A percentile compares a stretch with the other conserved stretches of the same genome.
These are phyloP conservation scores for Pythium phragmiticola DNA, from an alignment of 352 stramenopile species.

Conservation along the genomic window DNA sequence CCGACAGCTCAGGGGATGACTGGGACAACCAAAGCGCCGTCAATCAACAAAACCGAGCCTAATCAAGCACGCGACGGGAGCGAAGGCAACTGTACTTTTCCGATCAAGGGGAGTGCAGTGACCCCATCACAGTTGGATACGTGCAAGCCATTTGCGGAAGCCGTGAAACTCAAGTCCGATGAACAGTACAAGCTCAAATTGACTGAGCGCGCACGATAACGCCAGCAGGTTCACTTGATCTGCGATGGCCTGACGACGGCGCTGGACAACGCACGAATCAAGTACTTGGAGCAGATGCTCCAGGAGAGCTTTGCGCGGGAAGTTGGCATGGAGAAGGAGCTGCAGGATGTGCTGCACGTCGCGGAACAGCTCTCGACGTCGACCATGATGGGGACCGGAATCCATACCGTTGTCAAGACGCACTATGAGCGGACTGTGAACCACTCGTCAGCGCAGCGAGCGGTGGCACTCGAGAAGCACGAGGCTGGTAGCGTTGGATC, in stretches of 20 bases:
- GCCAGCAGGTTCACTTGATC: conserved; percentile 64
- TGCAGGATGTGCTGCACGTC: conserved; percentile 45
- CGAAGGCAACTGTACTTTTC: no score
- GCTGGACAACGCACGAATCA: conserved; percentile 75
- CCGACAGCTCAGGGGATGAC: no score
- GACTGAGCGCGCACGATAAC: conserved; percentile 68
- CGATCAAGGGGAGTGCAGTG: no score
- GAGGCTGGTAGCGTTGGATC: no score
- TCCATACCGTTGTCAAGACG: no score
- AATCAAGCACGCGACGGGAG: no score
- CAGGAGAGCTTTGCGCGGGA: conserved; percentile 76
- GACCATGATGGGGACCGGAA: no score
- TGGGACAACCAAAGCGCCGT: no score
- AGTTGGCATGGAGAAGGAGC: conserved; percentile 68
- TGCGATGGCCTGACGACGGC: conserved; percentile 61
- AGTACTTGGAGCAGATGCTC: conserved; percentile 82
- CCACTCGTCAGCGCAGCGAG: no score
- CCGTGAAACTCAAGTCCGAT: neutral
- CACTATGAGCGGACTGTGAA: no score
- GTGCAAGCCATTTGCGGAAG: neutral
- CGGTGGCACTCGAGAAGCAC: no score
- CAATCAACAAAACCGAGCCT: no score
- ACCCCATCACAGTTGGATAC: conserved; percentile 12
- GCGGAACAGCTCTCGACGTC: neutral
- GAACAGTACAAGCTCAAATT: neutral